Conservation (phyloP, 2,329 filamentous ascomycete species). For the Dactylellina haptotyla region DNA sequence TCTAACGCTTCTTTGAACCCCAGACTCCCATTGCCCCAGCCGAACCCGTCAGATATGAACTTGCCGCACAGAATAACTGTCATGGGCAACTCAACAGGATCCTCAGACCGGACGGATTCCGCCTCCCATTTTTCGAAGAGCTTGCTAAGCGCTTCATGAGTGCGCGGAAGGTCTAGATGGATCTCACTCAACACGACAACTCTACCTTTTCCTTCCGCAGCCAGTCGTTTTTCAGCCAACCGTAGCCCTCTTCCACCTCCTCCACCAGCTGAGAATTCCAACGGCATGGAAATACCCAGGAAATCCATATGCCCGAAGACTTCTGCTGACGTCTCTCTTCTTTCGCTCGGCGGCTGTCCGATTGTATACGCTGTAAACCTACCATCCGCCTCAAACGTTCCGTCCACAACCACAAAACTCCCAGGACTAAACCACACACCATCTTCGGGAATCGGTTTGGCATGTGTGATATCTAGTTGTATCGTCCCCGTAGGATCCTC, state of each 20-base stretch:
- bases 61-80: conserved; percentile 58
- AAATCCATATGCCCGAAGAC: conserved; percentile 96
- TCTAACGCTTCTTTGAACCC: conserved; percentile 98
- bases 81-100: conserved; percentile 63
- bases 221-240: conserved; percentile 37
- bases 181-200: conserved; percentile 85
- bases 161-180: conserved; percentile 84
- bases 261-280: conserved; percentile 55
- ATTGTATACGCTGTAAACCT: conserved; percentile 90
- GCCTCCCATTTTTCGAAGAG: conserved; percentile 78
- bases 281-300: conserved; percentile 68
- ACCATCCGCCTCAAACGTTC: conserved; percentile 97
- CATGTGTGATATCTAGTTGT: conserved; percentile 80
- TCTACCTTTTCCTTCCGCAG: conserved; percentile 59
- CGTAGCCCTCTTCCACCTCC: conserved; percentile 57
- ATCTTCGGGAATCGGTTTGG: conserved; percentile 81
- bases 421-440: conserved; percentile 93
- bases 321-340: conserved; percentile 73
- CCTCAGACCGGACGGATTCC: conserved; percentile 65
- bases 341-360: conserved; percentile 89
- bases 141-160: conserved; percentile 80
- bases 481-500: conserved; percentile 91
- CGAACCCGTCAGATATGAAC: conserved; percentile 47
- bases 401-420: conserved; percentile 94
- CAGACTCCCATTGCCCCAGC: conserved; percentile 76